Evolutionary conservation across 2,329 filamentous ascomycete species (phyloP), one percentile per base, ranked within the genome.

Genomic region (Tolypocladium paradoxum): DNA sequence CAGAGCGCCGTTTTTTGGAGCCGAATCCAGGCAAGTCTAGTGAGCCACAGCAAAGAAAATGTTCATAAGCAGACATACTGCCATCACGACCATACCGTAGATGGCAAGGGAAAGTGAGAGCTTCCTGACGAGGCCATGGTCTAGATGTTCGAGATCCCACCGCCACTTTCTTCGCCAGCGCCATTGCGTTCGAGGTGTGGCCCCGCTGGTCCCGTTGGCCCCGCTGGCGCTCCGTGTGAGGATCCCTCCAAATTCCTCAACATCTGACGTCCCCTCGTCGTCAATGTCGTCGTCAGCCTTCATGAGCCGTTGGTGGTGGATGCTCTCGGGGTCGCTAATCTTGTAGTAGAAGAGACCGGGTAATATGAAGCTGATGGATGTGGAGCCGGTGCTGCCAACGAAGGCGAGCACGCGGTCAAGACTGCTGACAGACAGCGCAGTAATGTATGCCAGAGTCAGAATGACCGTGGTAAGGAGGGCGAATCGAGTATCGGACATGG

Each of bases 291-390:
- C 93, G 59, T 96, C 90, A 63, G 93, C 90, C 68, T 97, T 97
- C 57, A 90, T 75, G 11, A 97, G 75, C 16, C 87, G 82, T 66
- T 96, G 92, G 62, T 96, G 90, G 57, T 92, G 83, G 31, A 85
- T 79, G 46, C 88, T 92, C 53, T 96, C 87, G 0, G 93, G 93
- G 27, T 89, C 84, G 14, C 90, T 95, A 55, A 99, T 97, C 71
- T 97, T 97, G 73, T 97, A 99, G 70, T 97, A 99, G 69, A 99
- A 99, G 4, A 99, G 72, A 0, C 93, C 93, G 0, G 93, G 93
- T 0, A 99, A 78, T 59, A 99, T 97, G 67, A 99, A 99, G 56
- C 89, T 95, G 62, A 99, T 99, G 56, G 89, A 90, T 0, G 93
- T 99, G 50, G 87, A 92, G 51, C 93, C 93, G 0, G 93, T 99